Percentiles rank a stretch among this genome's conserved stretches.
Evolutionary conservation across 352 stramenopile species (phyloP).

Genomic region (Pythium chondricola): DNA sequence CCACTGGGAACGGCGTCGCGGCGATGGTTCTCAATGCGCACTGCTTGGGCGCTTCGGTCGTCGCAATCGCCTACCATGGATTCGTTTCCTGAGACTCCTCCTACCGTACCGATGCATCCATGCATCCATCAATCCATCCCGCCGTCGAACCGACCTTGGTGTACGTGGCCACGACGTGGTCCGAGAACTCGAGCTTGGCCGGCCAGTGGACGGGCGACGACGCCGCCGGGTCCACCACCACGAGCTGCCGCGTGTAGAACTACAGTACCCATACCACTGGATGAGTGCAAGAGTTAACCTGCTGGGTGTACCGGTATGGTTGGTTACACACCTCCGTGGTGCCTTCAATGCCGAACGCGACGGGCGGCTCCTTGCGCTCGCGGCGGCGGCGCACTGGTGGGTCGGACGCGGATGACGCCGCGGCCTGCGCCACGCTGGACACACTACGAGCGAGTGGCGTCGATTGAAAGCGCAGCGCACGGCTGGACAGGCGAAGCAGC

Average conservation of each 20-base stretch:
- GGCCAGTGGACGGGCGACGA: conserved; percentile 43
- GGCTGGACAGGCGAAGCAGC: no score
- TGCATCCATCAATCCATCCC: no score
- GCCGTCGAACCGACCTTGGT: no score
- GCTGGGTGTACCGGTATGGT: no score
- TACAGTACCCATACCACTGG: conserved; percentile 6
- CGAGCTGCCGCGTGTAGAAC: conserved; percentile 48
- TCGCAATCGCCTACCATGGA: conserved; percentile 2
- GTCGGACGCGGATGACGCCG: no score
- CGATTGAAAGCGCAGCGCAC: no score
- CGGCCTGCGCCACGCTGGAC: no score
- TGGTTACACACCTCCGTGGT: conserved; percentile 32
- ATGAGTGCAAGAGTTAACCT: neutral
- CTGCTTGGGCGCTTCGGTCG: conserved; percentile 3
- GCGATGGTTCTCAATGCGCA: conserved; percentile 29
- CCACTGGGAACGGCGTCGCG: conserved; percentile 38
- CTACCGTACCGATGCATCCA: no score
- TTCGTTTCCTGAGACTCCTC: no score
- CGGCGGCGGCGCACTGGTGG: conserved; percentile 11
- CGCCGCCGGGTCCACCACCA: conserved; percentile 43
- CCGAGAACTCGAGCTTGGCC: conserved; percentile 62
- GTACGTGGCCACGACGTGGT: conserved; percentile 50
- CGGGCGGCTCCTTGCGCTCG: conserved; percentile 2
- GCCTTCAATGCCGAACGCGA: conserved; percentile 43
- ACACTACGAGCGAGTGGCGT: no score